Evolutionary conservation across 331 rosid species (phyloP), one percentile per base, ranked within the genome.

Genomic region (Rosa hybrid): DNA sequence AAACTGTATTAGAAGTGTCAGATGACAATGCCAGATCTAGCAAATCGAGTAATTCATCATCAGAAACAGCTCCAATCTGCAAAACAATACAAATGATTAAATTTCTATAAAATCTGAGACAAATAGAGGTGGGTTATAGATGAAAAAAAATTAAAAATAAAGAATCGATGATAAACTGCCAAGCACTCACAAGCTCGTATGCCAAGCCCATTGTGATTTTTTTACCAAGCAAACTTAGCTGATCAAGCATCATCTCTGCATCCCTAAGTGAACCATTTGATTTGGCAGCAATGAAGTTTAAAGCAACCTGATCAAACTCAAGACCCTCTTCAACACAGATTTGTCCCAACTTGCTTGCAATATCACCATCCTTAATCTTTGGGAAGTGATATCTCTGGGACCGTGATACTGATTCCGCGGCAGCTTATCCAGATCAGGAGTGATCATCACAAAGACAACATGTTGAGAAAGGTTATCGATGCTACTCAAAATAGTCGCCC

Each of bases 191-290:
- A 60, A 94, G 96, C 76, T 92, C 97, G 8, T 89, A 72, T 65
- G 90, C 96, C 74, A 90, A 69, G 77, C 88, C 75, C 82, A 85
- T 71, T 39, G 94, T 90, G 84, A 94, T 81, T 76, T 63, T 90
- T 89, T 83, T 90, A 49, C 92, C 92, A 73, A 94, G 94, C 86
- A 94, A 90, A 88, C 98, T 92, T 73, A 94, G 88, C 74, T 94
- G 98, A 86, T 94, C 97, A 80, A 94, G 93, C 94, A 90, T 89
- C 89, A 86, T 92, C 88, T 92, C 97, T 10, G 94, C 98, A 87
- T 92, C 98, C 88, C 98, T 88, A 74, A 94, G 90, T 44, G 98
- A 94, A 64, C 98, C 97, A 68, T 81, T 85, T 1, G 96, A 92
- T 76, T 91, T 94, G 74, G 94, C 65, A 71, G 97, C 92, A 71